Evolutionary conservation across 2,329 filamentous ascomycete species (phyloP).

Genomic region (Setomelanomma holmii): DNA sequence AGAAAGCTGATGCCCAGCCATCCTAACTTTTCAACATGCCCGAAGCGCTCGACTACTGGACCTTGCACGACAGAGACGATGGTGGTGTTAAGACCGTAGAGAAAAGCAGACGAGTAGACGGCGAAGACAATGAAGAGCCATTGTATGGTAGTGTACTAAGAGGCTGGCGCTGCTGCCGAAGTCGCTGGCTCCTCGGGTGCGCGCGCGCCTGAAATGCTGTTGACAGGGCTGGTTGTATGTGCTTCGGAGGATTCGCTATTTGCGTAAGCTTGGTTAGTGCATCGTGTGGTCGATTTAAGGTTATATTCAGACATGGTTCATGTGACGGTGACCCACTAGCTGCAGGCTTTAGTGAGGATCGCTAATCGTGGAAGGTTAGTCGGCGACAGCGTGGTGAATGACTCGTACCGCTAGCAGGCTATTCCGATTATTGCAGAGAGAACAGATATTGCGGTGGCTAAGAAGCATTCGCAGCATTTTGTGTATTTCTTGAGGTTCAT

Average conservation of each 20-base stretch:
- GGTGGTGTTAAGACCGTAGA: constrained; percentile 32
- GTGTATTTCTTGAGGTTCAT: not conserved
- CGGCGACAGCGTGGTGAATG: not conserved
- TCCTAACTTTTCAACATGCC: constrained; percentile 29
- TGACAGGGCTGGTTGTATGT: too few species aligned
- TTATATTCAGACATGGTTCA: not conserved
- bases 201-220: not conserved
- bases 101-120: constrained; percentile 11
- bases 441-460: too few species aligned
- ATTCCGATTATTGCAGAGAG: too few species aligned
- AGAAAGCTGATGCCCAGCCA: constrained; percentile 42
- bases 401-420: not conserved
- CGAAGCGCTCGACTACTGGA: constrained; percentile 31
- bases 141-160: constrained; percentile 4
- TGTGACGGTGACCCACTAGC: constrained; percentile 1
- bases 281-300: constrained; percentile 5
- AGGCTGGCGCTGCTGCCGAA: not conserved
- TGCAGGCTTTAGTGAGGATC: not conserved
- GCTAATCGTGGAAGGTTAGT: not conserved
- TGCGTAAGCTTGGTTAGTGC: not conserved
- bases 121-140: constrained; percentile 5
- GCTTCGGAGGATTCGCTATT: not conserved
- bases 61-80: constrained; percentile 42
- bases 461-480: not conserved
- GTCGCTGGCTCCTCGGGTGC: not conserved